phyloP scores from a whole-genome alignment of 1,284 basidiomycete species.

The Takashimella tepidaria region DNA sequence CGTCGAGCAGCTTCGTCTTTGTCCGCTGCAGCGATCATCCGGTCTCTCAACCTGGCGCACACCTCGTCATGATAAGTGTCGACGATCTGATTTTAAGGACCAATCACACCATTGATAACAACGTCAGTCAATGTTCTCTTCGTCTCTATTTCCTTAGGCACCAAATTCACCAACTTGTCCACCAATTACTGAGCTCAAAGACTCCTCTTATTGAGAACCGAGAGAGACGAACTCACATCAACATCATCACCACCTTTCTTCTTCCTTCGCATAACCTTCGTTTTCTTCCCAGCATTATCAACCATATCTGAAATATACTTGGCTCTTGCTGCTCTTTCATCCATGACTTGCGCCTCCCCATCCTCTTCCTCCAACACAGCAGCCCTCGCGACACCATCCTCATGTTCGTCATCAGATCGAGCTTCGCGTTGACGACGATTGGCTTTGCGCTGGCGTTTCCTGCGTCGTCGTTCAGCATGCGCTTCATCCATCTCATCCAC shows the following conservation, averaged over 20 bases:
- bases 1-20: constrained; percentile 77
- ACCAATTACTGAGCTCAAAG: too few relatives aligned
- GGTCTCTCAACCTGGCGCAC: constrained; percentile 72
- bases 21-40: constrained; percentile 82
- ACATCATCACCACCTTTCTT: constrained; percentile 60
- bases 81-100: too few relatives aligned
- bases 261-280: constrained; percentile 63
- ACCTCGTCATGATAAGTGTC: constrained; percentile 90
- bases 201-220: too few relatives aligned
- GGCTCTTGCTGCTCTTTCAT: constrained; percentile 26
- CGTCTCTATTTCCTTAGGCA: too few relatives aligned
- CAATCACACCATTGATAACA: too few relatives aligned
- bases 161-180: too few relatives aligned
- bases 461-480: constrained; percentile 44
- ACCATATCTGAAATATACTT: constrained; percentile 49
- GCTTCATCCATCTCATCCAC: too few relatives aligned
- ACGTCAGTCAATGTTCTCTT: neutral
- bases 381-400: constrained; percentile 25
- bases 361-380: constrained; percentile 20
- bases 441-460: constrained; percentile 54
- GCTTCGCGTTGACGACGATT: constrained; percentile 54
- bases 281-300: constrained; percentile 77
- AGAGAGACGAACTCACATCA: constrained; percentile 40
- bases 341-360: constrained; percentile 42
- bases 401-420: constrained; percentile 54